Conservation (phyloP, 2,329 filamentous ascomycete species). For the Stemphylium beticola region DNA sequence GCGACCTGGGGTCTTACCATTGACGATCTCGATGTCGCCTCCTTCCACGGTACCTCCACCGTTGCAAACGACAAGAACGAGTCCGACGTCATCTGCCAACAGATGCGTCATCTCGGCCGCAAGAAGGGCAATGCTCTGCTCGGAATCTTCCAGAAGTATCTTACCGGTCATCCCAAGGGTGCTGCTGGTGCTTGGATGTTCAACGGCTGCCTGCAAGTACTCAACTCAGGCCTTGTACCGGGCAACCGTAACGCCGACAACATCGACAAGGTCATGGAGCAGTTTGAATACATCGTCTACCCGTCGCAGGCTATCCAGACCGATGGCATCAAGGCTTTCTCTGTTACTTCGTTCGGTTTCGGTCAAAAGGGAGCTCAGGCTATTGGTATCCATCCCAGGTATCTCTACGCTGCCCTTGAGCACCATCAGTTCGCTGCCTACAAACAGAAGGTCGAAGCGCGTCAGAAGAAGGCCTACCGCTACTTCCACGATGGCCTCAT, state of each 20-base stretch:
- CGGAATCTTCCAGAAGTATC: constrained; percentile 99
- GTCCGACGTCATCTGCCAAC: constrained; percentile 94
- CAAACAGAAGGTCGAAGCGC: constrained; percentile 83
- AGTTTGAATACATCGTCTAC: constrained; percentile 98
- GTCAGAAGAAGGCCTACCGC: constrained; percentile 98
- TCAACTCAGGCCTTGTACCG: constrained; percentile 91
- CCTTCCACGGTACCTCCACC: constrained; percentile 98
- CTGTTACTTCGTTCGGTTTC: constrained; percentile 98
- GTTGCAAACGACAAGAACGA: constrained; percentile 99
- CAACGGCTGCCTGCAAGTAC: constrained; percentile 94
- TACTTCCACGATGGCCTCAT: constrained; percentile 99
- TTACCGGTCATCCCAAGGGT: constrained; percentile 98
- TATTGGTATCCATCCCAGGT: constrained; percentile 95
- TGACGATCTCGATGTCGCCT: constrained; percentile 92
- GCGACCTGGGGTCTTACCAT: constrained; percentile 98
- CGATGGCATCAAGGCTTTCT: constrained; percentile 98
- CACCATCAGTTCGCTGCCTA: constrained; percentile 82
- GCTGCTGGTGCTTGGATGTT: constrained; percentile 99
- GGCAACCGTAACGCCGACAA: constrained; percentile 99
- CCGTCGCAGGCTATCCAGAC: constrained; percentile 95
- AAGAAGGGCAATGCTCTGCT: constrained; percentile 95
- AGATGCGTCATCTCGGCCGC: constrained; percentile 91
- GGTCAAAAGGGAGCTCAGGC: constrained; percentile 98
- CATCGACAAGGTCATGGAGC: constrained; percentile 92
- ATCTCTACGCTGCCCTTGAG: constrained; percentile 93